phyloP scores from a whole-genome alignment of 2,329 filamentous ascomycete genomes.

The Botrytis cinerea region DNA sequence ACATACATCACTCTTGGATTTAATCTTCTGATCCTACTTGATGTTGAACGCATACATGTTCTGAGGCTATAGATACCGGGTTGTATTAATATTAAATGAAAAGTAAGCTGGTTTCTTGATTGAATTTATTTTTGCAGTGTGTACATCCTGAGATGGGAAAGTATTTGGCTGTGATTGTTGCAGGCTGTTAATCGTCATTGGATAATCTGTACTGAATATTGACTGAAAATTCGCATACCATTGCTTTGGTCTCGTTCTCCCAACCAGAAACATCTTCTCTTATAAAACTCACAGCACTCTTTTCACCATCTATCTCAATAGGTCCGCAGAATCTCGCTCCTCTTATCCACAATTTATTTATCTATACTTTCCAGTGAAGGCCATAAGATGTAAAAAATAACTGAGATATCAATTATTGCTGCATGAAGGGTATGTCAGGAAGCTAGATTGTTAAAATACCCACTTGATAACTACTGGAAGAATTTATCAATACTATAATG shows the following conservation, averaged over 20 bases:
- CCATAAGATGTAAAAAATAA: not conserved
- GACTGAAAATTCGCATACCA: no score
- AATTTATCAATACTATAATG: no score
- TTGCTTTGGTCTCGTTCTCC: not conserved
- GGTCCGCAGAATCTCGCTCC: not conserved
- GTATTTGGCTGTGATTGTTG: not conserved
- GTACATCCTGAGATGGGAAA: no score
- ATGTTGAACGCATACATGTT: slow-evolving; percentile 3
- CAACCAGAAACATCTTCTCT: not conserved
- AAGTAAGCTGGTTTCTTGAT: not conserved
- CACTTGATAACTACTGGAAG: no score
- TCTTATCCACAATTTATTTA: not conserved
- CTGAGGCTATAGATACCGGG: slow-evolving; percentile 1
- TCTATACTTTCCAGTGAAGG: not conserved
- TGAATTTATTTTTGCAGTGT: not conserved
- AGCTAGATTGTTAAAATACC: not conserved
- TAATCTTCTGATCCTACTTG: not conserved
- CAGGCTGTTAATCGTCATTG: not conserved
- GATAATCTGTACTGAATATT: not conserved
- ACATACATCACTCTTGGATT: slow-evolving; percentile 12
- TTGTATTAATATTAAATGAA: slow-evolving; percentile 1
- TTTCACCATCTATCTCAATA: not conserved
- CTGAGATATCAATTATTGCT: not conserved
- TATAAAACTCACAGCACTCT: not conserved
- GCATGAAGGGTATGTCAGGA: not conserved